Evolutionary conservation across 768 basidiomycete genomes (phyloP).

Genomic region (Mycena rosella): DNA sequence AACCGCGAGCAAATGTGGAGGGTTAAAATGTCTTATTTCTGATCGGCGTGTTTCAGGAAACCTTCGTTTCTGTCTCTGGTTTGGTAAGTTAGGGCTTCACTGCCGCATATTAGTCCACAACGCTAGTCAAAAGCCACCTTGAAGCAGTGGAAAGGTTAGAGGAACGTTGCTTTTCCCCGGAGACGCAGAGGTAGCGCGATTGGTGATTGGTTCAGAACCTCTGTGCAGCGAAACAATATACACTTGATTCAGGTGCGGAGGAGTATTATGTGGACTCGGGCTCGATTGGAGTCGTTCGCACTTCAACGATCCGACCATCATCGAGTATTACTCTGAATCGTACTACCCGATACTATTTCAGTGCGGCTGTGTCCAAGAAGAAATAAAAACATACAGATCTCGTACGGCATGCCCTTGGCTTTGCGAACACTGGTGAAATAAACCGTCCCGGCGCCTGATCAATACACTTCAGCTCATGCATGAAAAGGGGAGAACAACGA

Average conservation of each 20-base stretch:
- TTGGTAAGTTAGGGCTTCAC: no score
- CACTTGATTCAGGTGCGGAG: not conserved
- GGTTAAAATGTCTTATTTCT: no score
- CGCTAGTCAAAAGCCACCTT: no score
- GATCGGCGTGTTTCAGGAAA: no score
- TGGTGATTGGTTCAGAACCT: no score
- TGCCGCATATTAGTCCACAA: no score
- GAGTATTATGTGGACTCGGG: not conserved
- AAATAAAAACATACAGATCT: conserved; percentile 64
- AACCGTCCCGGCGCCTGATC: conserved; percentile 75
- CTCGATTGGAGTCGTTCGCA: conserved; percentile 15
- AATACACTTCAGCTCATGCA: not conserved
- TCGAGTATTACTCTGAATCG: conserved; percentile 78
- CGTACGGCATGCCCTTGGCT: conserved; percentile 78
- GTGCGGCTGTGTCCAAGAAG: not conserved
- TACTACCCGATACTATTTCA: conserved; percentile 52
- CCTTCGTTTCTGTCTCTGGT: no score
- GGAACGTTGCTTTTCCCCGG: no score
- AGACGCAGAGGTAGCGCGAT: no score
- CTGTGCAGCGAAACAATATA: not conserved
- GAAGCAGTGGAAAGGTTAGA: no score
- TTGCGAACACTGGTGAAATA: conserved; percentile 89
- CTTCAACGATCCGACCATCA: conserved; percentile 61
- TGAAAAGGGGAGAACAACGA: not conserved
- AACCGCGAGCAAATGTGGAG: no score